Evolutionary conservation across 2,329 filamentous ascomycete species (phyloP).

Genomic region (Uncinocarpus reesii): DNA sequence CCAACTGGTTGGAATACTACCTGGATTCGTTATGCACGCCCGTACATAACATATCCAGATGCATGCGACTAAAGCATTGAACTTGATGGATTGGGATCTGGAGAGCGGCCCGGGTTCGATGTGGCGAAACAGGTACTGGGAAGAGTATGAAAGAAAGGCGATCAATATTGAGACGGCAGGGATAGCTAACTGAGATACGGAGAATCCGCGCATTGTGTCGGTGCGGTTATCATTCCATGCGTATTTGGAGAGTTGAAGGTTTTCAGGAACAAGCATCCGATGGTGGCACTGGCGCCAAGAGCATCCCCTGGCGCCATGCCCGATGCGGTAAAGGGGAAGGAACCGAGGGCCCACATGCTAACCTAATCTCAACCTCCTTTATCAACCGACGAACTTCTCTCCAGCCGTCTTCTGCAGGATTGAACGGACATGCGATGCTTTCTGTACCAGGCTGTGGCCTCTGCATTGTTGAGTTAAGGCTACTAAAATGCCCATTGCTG

Average conservation of each 20-base stretch:
- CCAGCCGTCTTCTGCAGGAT: background rate
- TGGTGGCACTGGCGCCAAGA: background rate
- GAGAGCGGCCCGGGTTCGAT: conserved; percentile 46
- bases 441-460: too few relatives aligned
- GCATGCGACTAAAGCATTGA: conserved; percentile 46
- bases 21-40: conserved; percentile 51
- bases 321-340: background rate
- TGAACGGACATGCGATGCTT: background rate
- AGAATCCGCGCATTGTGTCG: conserved; percentile 22
- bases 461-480: background rate
- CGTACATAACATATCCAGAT: conserved; percentile 51
- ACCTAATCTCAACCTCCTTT: conserved; percentile 3
- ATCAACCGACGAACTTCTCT: background rate
- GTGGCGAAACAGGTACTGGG: conserved; percentile 47
- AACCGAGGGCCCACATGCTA: too few relatives aligned
- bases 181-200: conserved; percentile 39
- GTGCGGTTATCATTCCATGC: background rate
- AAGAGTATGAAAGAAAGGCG: conserved; percentile 48
- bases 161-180: conserved; percentile 48
- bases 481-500: conserved; percentile 36
- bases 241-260: background rate
- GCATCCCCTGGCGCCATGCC: background rate
- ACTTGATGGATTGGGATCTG: conserved; percentile 40
- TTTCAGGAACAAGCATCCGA: background rate
- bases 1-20: conserved; percentile 42